A percentile compares a stretch with the other conserved stretches of the same genome.
phyloP scores from a whole-genome alignment of 2,329 filamentous ascomycete genomes.

The Aspergillus sp. region DNA sequence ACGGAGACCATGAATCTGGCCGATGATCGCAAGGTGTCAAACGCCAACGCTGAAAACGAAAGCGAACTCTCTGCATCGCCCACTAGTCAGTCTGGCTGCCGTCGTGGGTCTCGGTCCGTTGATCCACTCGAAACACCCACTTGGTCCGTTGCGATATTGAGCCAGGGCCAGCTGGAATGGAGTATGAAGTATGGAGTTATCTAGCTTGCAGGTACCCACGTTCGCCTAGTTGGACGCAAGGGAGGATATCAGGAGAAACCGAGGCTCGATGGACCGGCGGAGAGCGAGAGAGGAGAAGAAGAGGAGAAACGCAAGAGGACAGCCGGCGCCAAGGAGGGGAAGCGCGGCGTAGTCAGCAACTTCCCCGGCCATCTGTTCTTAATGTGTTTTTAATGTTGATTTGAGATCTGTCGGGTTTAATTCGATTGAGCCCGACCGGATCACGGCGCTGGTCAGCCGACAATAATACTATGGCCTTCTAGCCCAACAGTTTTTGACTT shows the following conservation, averaged over 20 bases:
- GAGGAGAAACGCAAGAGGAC: background rate
- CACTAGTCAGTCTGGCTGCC: background rate
- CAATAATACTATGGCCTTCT: too few species aligned
- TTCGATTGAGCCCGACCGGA: too few species aligned
- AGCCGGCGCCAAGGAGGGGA: background rate
- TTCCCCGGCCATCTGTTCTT: too few species aligned
- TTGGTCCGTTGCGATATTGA: background rate
- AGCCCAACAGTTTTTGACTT: background rate
- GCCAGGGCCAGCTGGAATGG: too few species aligned
- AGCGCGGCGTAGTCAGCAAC: background rate
- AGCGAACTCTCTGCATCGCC: background rate
- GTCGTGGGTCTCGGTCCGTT: background rate
- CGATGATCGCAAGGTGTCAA: background rate
- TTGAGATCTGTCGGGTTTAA: too few species aligned
- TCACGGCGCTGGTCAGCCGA: too few species aligned
- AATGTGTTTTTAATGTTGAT: too few species aligned
- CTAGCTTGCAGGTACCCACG: too few species aligned
- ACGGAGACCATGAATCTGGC: background rate
- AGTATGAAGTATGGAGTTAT: too few species aligned
- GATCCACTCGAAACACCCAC: background rate
- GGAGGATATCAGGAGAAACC: background rate
- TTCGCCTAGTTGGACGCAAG: background rate
- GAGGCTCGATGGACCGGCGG: background rate
- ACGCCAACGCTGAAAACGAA: background rate
- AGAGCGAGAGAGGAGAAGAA: background rate